Evolutionary conservation across 805 yeast species (phyloP).

Genomic region (Cyberlindnera lachancei): DNA sequence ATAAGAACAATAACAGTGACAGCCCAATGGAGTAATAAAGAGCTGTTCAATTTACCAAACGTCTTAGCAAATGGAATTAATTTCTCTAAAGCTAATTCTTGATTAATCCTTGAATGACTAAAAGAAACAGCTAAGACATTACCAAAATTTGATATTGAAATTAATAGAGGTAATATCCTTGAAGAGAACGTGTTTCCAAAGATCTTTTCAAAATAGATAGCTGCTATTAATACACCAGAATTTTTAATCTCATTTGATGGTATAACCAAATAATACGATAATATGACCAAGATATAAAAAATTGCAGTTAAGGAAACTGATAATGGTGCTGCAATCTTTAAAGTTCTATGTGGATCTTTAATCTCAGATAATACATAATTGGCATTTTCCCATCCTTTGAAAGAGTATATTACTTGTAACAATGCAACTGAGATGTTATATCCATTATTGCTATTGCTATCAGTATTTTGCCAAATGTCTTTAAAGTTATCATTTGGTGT

Average conservation of each 20-base stretch:
- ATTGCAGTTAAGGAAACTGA: constrained; percentile 46
- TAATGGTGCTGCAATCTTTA: constrained; percentile 53
- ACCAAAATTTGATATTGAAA: constrained; percentile 57
- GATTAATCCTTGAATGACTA: constrained; percentile 52
- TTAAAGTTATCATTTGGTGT: constrained; percentile 26
- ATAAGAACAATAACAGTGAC: constrained; percentile 46
- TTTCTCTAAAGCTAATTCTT: constrained; percentile 45
- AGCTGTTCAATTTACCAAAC: constrained; percentile 38
- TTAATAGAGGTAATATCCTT: constrained; percentile 44
- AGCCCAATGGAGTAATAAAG: constrained; percentile 47
- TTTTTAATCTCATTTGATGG: constrained; percentile 38
- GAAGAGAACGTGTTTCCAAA: constrained; percentile 49
- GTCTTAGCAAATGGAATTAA: constrained; percentile 41
- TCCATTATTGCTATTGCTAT: constrained; percentile 34
- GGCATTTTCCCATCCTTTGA: constrained; percentile 67
- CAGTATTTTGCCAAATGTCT: constrained; percentile 31
- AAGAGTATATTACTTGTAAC: constrained; percentile 53
- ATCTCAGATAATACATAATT: constrained; percentile 56
- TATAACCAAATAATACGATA: constrained; percentile 43
- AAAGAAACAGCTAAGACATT: constrained; percentile 58
- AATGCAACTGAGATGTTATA: constrained; percentile 51
- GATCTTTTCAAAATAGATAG: constrained; percentile 47
- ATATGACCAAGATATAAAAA: constrained; percentile 47
- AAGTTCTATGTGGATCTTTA: constrained; percentile 46
- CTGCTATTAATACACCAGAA: constrained; percentile 60